Percentiles rank a stretch among this genome's conserved stretches.
Conservation (phyloP, 495 filamentous ascomycete species). For the Pseudomonodictys pantanalensis region DNA sequence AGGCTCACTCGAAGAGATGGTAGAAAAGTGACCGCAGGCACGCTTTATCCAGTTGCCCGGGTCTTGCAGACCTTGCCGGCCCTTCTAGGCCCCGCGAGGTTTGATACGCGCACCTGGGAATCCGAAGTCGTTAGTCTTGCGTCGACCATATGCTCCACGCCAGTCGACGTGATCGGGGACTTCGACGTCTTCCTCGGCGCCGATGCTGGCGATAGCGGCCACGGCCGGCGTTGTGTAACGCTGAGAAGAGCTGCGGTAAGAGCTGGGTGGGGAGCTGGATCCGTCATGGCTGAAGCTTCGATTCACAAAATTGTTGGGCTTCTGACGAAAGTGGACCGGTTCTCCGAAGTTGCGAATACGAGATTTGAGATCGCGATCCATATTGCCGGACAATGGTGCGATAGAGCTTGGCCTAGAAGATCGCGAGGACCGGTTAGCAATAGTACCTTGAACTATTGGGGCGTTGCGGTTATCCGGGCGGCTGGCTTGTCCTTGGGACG, state of each 20-base stretch:
- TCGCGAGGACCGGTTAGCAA: neutral
- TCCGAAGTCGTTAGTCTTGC: slow-evolving; percentile 27
- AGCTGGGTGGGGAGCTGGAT: slow-evolving; percentile 9
- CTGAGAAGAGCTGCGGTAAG: slow-evolving; percentile 2
- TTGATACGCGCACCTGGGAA: slow-evolving; percentile 28
- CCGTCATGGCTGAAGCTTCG: slow-evolving; percentile 15
- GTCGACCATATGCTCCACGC: slow-evolving; percentile 17
- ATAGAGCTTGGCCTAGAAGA: neutral
- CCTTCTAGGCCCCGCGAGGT: neutral
- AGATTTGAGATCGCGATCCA: slow-evolving; percentile 1
- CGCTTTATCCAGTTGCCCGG: slow-evolving; percentile 22
- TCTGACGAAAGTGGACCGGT: neutral
- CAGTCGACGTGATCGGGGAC: slow-evolving; percentile 19
- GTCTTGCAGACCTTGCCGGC: neutral
- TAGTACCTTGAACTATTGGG: neutral
- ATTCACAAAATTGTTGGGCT: neutral
- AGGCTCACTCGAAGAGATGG: neutral
- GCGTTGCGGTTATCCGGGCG: neutral
- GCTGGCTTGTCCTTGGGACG: neutral
- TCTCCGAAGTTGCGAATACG: slow-evolving; percentile 14
- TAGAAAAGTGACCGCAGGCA: slow-evolving; percentile 25
- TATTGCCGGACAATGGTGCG: neutral
- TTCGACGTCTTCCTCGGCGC: slow-evolving; percentile 1
- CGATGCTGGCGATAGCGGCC: neutral
- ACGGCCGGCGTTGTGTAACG: neutral